Percentiles rank a stretch among this genome's conserved stretches.
These are phyloP conservation scores for Fusarium sterilihyphosum DNA, from an alignment of 2,329 filamentous ascomycete genomes.

Conservation along the genomic window DNA sequence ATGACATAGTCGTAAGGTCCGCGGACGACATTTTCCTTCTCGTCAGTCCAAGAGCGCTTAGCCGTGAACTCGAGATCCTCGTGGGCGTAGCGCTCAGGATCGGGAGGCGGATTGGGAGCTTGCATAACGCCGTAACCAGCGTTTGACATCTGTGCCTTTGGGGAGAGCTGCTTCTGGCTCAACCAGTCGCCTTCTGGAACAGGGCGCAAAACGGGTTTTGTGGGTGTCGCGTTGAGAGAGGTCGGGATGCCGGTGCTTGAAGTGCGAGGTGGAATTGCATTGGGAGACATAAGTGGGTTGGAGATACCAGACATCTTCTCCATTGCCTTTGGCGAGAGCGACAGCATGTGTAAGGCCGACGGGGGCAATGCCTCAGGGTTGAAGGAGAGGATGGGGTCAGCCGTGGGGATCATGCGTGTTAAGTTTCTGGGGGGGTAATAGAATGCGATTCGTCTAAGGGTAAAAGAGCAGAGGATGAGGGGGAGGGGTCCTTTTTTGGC, in stretches of 20 bases:
- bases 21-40: constrained; percentile 81
- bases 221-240: constrained; percentile 45
- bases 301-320: constrained; percentile 38
- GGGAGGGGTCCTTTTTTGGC: background rate
- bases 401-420: constrained; percentile 37
- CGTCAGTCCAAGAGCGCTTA: constrained; percentile 69
- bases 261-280: constrained; percentile 76
- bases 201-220: constrained; percentile 55
- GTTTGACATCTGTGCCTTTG: constrained; percentile 14
- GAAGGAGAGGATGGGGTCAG: constrained; percentile 33
- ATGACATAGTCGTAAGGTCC: constrained; percentile 85
- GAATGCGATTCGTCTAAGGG: constrained; percentile 11
- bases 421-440: constrained; percentile 23
- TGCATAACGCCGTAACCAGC: constrained; percentile 44
- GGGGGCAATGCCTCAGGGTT: constrained; percentile 30
- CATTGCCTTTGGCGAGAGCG: constrained; percentile 35
- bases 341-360: constrained; percentile 36
- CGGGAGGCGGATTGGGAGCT: constrained; percentile 53
- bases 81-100: constrained; percentile 63
- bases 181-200: constrained; percentile 73
- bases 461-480: background rate
- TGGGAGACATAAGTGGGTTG: constrained; percentile 58
- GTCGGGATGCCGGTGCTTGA: constrained; percentile 58
- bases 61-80: constrained; percentile 65
- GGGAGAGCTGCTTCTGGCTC: constrained; percentile 49